A percentile compares a stretch with the other conserved stretches of the same genome.
Evolutionary conservation across 75 land plant species (phyloP).

Genomic region (Cunninghamia lanceolata): DNA sequence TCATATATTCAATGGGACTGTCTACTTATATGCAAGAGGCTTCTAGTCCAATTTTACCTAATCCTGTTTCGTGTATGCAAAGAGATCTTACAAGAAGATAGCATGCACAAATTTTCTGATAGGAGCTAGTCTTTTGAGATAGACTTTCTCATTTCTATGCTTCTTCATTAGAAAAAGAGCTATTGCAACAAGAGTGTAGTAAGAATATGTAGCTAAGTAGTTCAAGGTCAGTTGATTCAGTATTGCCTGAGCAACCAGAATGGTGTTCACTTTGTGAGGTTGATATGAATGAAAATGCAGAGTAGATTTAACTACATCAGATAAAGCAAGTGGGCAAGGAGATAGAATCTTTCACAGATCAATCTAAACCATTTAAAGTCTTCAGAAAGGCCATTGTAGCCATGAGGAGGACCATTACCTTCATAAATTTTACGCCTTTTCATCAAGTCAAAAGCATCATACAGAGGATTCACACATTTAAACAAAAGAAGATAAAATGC

Average conservation of each 20-base stretch:
- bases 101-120: neutral
- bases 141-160: neutral
- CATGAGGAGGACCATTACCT: too few relatives aligned
- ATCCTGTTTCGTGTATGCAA: neutral
- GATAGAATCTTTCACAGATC: too few relatives aligned
- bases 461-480: too few relatives aligned
- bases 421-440: too few relatives aligned
- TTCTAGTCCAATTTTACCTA: neutral
- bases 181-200: neutral
- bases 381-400: too few relatives aligned
- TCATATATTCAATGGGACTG: neutral
- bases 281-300: too few relatives aligned
- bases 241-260: neutral
- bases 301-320: too few relatives aligned
- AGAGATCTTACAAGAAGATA: neutral
- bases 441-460: too few relatives aligned
- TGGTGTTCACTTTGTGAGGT: neutral
- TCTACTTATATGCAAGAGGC: neutral
- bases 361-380: too few relatives aligned
- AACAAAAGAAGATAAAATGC: too few relatives aligned
- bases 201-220: neutral
- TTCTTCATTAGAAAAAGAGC: neutral
- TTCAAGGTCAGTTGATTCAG: neutral
- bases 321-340: too few relatives aligned
- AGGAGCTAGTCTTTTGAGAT: neutral